These are phyloP conservation scores for Litchi chinensis DNA, from an alignment of 345 rosid species.

Conservation along the genomic window DNA sequence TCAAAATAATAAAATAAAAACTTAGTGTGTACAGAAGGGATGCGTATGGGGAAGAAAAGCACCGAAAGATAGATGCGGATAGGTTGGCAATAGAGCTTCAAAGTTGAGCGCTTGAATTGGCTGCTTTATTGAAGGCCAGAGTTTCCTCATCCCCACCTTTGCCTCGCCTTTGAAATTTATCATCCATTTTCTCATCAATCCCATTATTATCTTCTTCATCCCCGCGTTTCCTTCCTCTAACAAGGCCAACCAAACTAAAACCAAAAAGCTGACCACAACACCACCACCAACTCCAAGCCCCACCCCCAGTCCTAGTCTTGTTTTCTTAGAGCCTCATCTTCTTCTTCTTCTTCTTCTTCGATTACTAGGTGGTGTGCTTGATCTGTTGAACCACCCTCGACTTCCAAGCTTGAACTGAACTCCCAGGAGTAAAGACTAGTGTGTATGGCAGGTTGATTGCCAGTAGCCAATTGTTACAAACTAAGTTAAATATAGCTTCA, in stretches of 20 bases:
- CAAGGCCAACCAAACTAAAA: background rate
- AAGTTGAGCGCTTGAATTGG: no score
- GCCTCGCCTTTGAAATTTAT: slow-evolving; percentile 17
- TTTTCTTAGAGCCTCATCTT: background rate
- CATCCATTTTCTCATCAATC: slow-evolving; percentile 14
- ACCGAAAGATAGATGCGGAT: no score
- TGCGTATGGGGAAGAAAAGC: no score
- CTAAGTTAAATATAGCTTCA: slow-evolving; percentile 20
- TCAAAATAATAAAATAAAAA: no score
- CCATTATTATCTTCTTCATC: background rate
- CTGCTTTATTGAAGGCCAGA: no score
- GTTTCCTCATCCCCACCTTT: no score
- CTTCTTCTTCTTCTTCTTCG: background rate
- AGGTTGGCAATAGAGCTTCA: no score
- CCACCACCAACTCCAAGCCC: slow-evolving; percentile 2
- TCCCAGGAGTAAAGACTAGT: slow-evolving; percentile 29
- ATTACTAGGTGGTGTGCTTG: background rate
- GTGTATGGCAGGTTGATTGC: no score
- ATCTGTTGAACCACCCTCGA: background rate
- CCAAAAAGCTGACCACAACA: background rate
- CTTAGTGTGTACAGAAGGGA: no score
- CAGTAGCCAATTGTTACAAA: slow-evolving; percentile 26
- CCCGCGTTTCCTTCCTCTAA: background rate
- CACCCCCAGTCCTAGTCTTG: background rate
- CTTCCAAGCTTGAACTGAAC: slow-evolving; percentile 13